Evolutionary conservation across 345 rosid genomes (phyloP).

Genomic region (Rhodamnia argentea): DNA sequence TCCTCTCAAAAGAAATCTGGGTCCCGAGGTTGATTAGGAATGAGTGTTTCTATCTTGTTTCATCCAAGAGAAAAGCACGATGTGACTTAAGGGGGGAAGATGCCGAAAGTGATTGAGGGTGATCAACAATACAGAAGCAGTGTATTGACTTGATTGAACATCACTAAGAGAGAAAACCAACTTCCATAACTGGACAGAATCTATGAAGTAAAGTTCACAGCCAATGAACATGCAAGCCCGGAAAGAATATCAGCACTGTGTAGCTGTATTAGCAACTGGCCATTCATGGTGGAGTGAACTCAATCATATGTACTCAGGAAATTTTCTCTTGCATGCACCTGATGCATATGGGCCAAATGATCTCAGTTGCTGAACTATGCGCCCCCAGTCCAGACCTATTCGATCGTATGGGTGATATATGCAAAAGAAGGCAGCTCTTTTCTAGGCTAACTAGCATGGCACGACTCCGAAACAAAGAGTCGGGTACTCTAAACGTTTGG

Average conservation of each 20-base stretch:
- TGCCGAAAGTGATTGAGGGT: not conserved
- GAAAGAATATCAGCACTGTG: not conserved
- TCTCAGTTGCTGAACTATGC: not conserved
- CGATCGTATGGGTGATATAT: not conserved
- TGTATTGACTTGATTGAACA: not conserved
- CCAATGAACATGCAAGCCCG: not conserved
- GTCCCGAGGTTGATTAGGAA: not conserved
- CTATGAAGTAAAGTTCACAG: not conserved
- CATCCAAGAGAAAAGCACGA: not conserved
- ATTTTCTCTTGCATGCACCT: rapidly evolving
- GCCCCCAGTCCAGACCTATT: not conserved
- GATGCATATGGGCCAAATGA: not conserved
- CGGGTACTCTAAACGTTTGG: not conserved
- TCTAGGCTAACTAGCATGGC: not conserved
- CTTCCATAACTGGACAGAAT: not conserved
- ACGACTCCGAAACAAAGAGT: rapidly evolving
- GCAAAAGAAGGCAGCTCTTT: not conserved
- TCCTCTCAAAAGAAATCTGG: not conserved
- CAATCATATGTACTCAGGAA: not conserved
- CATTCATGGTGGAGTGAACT: not conserved
- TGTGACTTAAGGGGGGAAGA: not conserved
- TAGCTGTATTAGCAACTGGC: not conserved
- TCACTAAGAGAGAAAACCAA: not conserved
- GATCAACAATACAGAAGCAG: not conserved
- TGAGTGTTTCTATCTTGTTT: not conserved